Conservation (phyloP, 2,329 filamentous ascomycete species). For the Calonectria pteridis region DNA sequence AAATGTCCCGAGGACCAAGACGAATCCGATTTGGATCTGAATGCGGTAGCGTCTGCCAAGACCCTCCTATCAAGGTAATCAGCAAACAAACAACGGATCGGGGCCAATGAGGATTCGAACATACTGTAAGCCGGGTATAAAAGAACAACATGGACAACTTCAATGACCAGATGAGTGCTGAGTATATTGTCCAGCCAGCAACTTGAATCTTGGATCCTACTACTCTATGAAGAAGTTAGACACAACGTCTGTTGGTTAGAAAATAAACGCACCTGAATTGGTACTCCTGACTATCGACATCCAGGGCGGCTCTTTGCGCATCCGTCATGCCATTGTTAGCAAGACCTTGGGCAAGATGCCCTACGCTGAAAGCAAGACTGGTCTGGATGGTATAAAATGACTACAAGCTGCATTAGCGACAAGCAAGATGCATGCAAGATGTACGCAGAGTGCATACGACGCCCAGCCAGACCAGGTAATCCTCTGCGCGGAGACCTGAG, state of each 20-base stretch:
- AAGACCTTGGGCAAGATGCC: conserved; percentile 59
- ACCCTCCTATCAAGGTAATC: conserved; percentile 47
- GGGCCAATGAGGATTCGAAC: background rate
- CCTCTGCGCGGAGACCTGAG: conserved; percentile 44
- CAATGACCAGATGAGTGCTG: conserved; percentile 63
- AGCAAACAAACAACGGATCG: background rate
- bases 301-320: conserved; percentile 57
- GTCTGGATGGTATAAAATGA: conserved; percentile 64
- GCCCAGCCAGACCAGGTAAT: conserved; percentile 44
- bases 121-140: conserved; percentile 63
- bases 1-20: conserved; percentile 61
- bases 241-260: background rate
- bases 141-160: conserved; percentile 69
- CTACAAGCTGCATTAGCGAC: conserved; percentile 45
- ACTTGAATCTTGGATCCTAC: conserved; percentile 68
- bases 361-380: conserved; percentile 61
- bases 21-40: conserved; percentile 63
- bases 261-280: conserved; percentile 40
- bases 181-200: conserved; percentile 66
- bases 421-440: background rate
- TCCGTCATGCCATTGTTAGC: conserved; percentile 68
- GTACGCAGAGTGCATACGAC: conserved; percentile 19
- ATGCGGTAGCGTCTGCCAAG: conserved; percentile 53
- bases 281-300: conserved; percentile 58
- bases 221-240: conserved; percentile 48